phyloP scores from a whole-genome alignment of 148 eudicot species.

The Selenicereus undatus region DNA sequence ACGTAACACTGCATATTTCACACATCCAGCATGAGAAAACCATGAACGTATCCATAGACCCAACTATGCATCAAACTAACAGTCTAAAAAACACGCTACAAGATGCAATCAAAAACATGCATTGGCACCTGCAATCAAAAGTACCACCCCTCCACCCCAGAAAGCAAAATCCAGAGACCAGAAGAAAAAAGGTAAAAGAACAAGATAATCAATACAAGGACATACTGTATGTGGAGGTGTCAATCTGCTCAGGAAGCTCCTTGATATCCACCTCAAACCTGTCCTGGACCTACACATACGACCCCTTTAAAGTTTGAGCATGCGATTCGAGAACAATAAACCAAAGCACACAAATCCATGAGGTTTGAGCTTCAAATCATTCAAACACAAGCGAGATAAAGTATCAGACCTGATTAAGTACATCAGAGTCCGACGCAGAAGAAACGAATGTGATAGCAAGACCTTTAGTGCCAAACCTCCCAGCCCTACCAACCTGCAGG shows the following conservation, averaged over 20 bases:
- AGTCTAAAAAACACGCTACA: too few relatives aligned
- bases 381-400: neutral
- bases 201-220: neutral
- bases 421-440: conserved; percentile 80
- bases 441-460: conserved; percentile 92
- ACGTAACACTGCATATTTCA: too few relatives aligned
- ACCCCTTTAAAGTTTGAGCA: neutral
- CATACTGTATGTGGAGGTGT: conserved; percentile 93
- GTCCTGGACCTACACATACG: conserved; percentile 43
- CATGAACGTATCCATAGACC: too few relatives aligned
- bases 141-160: too few relatives aligned
- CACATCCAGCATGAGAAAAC: too few relatives aligned
- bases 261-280: conserved; percentile 92
- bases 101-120: too few relatives aligned
- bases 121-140: too few relatives aligned
- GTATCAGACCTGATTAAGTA: conserved; percentile 63
- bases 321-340: neutral
- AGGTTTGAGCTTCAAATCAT: too few relatives aligned
- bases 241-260: conserved; percentile 97
- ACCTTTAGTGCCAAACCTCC: conserved; percentile 93
- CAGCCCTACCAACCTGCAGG: conserved; percentile 85
- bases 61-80: too few relatives aligned
- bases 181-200: neutral
- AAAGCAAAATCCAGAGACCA: too few relatives aligned
- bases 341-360: neutral